A percentile compares a stretch with the other conserved stretches of the same genome.
These are phyloP conservation scores for Phytophthora idaei DNA, from an alignment of 352 stramenopile species.

Conservation along the genomic window DNA sequence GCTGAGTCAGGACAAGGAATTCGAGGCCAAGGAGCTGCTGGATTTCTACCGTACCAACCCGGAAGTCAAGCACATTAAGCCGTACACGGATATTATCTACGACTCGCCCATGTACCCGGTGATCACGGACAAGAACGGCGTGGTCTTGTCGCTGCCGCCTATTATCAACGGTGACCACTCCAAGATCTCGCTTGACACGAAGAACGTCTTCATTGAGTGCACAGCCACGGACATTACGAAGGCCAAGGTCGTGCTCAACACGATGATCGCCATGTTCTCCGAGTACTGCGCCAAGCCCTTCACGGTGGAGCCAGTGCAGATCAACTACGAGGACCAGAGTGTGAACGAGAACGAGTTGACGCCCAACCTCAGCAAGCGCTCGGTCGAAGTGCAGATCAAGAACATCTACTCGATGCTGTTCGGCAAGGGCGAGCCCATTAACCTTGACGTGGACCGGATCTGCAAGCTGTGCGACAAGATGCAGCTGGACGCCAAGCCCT, in stretches of 20 bases:
- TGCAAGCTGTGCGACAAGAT: conserved; percentile 98
- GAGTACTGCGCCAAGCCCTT: conserved; percentile 98
- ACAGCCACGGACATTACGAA: conserved; percentile 99
- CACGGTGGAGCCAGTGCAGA: conserved; percentile 95
- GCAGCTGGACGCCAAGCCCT: conserved; percentile 92
- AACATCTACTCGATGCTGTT: conserved; percentile 92
- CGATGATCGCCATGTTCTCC: conserved; percentile 99
- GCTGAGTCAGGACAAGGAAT: conserved; percentile 90
- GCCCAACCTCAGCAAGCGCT: conserved; percentile 92
- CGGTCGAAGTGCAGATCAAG: conserved; percentile 84
- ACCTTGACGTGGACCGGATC: conserved; percentile 90
- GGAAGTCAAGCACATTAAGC: conserved; percentile 98
- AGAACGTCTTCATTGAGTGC: conserved; percentile 99
- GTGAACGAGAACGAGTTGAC: conserved; percentile 81
- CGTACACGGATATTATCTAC: conserved; percentile 99
- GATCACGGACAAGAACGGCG: conserved; percentile 95
- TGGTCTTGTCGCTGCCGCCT: conserved; percentile 97
- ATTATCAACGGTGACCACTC: conserved; percentile 99
- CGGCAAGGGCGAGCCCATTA: conserved; percentile 67
- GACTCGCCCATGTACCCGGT: conserved; percentile 98
- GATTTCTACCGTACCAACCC: conserved; percentile 96
- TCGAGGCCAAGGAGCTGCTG: conserved; percentile 95
- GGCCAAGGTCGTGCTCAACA: conserved; percentile 99
- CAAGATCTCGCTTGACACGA: conserved; percentile 97
- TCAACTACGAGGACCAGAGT: conserved; percentile 95